A percentile compares a stretch with the other conserved stretches of the same genome.
Conservation (phyloP, 2,329 filamentous ascomycete species). For the Fusarium sp. region DNA sequence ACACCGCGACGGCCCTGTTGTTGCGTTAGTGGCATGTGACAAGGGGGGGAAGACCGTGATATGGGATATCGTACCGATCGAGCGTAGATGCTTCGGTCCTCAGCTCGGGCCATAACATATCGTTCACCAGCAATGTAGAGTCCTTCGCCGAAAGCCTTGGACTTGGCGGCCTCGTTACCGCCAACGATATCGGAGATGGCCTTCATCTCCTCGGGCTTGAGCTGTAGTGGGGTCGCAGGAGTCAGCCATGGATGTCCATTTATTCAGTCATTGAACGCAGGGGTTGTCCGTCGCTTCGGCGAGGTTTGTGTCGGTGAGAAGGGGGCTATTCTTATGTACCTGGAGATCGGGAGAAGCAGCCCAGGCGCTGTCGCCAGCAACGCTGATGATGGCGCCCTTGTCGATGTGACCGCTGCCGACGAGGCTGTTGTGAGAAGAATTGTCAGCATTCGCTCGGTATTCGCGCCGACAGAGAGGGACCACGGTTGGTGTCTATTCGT, state of each 20-base stretch:
- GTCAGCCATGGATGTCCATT: slow-evolving; percentile 18
- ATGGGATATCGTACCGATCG: slow-evolving; percentile 74
- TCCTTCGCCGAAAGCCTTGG: slow-evolving; percentile 78
- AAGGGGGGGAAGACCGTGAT: not conserved
- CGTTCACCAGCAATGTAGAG: slow-evolving; percentile 81
- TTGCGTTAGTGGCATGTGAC: slow-evolving; percentile 7
- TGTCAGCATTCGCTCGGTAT: slow-evolving; percentile 41
- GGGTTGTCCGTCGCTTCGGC: slow-evolving; percentile 3
- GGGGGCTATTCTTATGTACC: slow-evolving; percentile 70
- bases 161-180: slow-evolving; percentile 61
- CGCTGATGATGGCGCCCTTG: slow-evolving; percentile 86
- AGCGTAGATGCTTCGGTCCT: slow-evolving; percentile 84
- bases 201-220: slow-evolving; percentile 68
- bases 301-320: slow-evolving; percentile 3
- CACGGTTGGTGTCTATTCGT: not conserved
- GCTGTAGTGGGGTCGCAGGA: slow-evolving; percentile 39
- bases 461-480: slow-evolving; percentile 6
- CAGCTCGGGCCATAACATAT: slow-evolving; percentile 81
- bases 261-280: not conserved
- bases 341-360: slow-evolving; percentile 76
- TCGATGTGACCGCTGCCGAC: slow-evolving; percentile 83
- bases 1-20: slow-evolving; percentile 79
- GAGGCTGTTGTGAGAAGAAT: slow-evolving; percentile 67
- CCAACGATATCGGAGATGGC: slow-evolving; percentile 65
- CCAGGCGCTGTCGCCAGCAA: slow-evolving; percentile 84